Percentiles rank a stretch among this genome's conserved stretches.
Evolutionary conservation across 805 yeast genomes (phyloP).

Genomic region (Grigorovia yakushimaensis): DNA sequence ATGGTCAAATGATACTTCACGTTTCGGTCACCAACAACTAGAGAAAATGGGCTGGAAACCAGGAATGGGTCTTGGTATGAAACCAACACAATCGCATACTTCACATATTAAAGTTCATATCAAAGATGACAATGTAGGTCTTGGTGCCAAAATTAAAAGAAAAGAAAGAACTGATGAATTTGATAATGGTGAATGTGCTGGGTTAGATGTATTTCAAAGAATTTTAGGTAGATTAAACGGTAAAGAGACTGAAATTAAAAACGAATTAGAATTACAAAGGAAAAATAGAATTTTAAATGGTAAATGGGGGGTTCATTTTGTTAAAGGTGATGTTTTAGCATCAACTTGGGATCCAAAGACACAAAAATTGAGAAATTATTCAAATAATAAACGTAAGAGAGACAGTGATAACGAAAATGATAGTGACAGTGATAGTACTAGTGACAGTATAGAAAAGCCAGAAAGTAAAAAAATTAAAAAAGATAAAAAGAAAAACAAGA

Average conservation of each 20-base stretch:
- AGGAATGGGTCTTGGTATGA: constrained; percentile 75
- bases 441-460: constrained; percentile 8
- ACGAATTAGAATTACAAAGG: constrained; percentile 60
- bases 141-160: constrained; percentile 70
- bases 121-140: constrained; percentile 75
- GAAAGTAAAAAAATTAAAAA: constrained; percentile 21
- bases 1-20: constrained; percentile 78
- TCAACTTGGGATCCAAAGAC: constrained; percentile 74
- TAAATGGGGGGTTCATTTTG: constrained; percentile 80
- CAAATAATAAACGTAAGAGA: constrained; percentile 23
- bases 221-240: constrained; percentile 85
- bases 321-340: constrained; percentile 70
- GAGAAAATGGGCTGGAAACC: constrained; percentile 86
- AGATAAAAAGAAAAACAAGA: constrained; percentile 22
- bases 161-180: constrained; percentile 54
- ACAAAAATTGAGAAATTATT: constrained; percentile 28
- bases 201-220: constrained; percentile 87
- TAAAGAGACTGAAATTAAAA: constrained; percentile 53
- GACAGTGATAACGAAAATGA: constrained; percentile 25
- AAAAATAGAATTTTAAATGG: constrained; percentile 68
- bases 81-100: constrained; percentile 41
- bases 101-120: constrained; percentile 74
- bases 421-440: constrained; percentile 20
- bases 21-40: constrained; percentile 85
- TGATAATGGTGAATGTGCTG: constrained; percentile 77